Evolutionary conservation across 371 early-diverging fungal genomes (phyloP).

Genomic region (Choanephora cucurbitarum): DNA sequence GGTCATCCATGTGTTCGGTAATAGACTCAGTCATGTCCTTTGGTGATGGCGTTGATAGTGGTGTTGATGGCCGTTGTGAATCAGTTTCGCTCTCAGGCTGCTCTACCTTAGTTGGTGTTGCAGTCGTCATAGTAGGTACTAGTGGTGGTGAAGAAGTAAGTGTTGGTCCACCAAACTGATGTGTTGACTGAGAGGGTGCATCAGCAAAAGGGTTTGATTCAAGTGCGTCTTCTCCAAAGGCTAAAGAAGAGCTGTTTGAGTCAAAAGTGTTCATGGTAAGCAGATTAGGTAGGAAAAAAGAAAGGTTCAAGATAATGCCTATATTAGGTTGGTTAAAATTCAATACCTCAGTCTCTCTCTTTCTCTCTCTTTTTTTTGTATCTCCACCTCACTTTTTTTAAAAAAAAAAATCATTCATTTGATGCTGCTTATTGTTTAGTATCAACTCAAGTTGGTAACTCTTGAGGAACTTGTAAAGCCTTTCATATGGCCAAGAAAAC

Average conservation of each 20-base stretch:
- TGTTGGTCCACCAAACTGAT: neutral
- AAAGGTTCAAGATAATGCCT: too few relatives aligned
- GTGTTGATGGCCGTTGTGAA: neutral
- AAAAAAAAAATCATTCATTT: too few relatives aligned
- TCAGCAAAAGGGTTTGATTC: slow-evolving; percentile 51
- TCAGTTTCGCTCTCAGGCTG: neutral
- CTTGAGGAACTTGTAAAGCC: too few relatives aligned
- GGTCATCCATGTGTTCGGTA: neutral
- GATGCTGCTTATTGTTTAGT: too few relatives aligned
- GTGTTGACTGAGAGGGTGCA: slow-evolving; percentile 11
- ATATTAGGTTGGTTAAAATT: neutral
- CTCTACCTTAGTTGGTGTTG: neutral
- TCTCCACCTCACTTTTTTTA: neutral
- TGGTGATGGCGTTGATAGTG: neutral
- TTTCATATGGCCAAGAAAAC: too few relatives aligned
- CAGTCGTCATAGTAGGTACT: neutral
- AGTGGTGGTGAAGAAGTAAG: neutral
- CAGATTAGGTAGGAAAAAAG: neutral
- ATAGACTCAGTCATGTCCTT: neutral
- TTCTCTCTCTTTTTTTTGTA: neutral
- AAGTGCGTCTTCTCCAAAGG: slow-evolving; percentile 20
- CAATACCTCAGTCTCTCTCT: neutral
- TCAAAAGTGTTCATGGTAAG: slow-evolving; percentile 22
- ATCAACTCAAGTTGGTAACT: too few relatives aligned
- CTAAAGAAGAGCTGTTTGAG: slow-evolving; percentile 14